Evolutionary conservation across 352 stramenopile genomes (phyloP), one percentile per base, ranked within the genome.

Genomic region (Pythium aristosporum): DNA sequence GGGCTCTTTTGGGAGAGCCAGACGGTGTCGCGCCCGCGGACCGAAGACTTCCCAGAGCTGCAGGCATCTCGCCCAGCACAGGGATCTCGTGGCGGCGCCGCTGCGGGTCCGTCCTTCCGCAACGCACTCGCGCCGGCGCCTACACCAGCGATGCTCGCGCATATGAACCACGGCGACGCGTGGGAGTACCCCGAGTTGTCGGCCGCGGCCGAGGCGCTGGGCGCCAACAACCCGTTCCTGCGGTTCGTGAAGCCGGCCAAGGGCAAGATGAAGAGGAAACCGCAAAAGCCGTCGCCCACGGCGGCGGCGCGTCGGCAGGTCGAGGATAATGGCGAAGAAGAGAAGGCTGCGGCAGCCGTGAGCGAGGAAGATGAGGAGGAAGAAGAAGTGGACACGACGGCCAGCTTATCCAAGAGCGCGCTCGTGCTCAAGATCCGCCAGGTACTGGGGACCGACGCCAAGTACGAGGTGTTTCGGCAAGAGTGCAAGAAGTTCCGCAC

Each of bases 381-480:
- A 28, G 71, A 81, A n/a, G 68, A 80, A 9, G 36, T 47, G 13
- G 54, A 51, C 5, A 64, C 54, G 6, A 67, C 53, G 16, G 67
- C 73, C 10, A 61, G 67, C 16, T 60, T 81, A 21, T 93, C 80
- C 1, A 92, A 94, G 60, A 91, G 79, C 42, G 79, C 82, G 30
- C 67, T 93, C 11, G 80, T 93, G 52, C 75, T 93, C 20, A 85
- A 88, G 68, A 89, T 95, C 42, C 78, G 83, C 15, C 81, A 92
- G 47, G 73, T 82, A 11, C 72, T 95, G 2, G 87, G 87, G 36
- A 91, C 75, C 46, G 82, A 89, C 48, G 82, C 82, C 21, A 93
- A 92, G 68, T 95, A 93, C 61, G 84, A 93, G 46, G 77, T 91
- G 3, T 93, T 95, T 50, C 80, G 87, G 0, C 78, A 92, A 63